These are phyloP conservation scores for Marsdenia floribunda DNA, from an alignment of 257 asterid species.

Conservation along the genomic window DNA sequence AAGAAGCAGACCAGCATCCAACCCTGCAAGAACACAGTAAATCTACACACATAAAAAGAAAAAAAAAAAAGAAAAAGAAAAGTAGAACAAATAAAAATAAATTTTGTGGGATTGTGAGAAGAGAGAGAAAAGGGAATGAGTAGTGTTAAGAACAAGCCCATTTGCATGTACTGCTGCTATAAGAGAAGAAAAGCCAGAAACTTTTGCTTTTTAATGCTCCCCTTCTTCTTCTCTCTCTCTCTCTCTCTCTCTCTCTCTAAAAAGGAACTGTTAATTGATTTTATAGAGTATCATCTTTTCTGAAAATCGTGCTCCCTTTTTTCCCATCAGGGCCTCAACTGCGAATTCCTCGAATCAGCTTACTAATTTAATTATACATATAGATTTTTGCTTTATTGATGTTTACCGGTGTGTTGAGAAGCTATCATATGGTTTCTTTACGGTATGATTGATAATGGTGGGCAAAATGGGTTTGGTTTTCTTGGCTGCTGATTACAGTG, in stretches of 20 bases:
- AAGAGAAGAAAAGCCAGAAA: conserved; percentile 30
- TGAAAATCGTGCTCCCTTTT: conserved; percentile 41
- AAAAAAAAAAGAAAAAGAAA: background rate
- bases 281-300: conserved; percentile 26
- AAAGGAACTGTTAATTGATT: conserved; percentile 5
- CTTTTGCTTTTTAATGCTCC: conserved; percentile 54
- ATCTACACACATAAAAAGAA: background rate
- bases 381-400: conserved; percentile 28
- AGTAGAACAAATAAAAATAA: background rate
- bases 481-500: conserved; percentile 17
- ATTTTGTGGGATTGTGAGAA: background rate
- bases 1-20: background rate
- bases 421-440: conserved; percentile 11
- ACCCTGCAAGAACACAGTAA: background rate
- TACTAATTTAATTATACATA: background rate
- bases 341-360: conserved; percentile 6
- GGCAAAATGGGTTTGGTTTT: conserved; percentile 11
- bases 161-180: conserved; percentile 10
- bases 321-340: conserved; percentile 17
- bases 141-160: conserved; percentile 15
- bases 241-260: conserved; percentile 12
- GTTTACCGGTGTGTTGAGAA: conserved; percentile 7
- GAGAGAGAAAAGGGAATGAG: background rate
- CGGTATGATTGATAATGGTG: conserved; percentile 20
- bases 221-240: conserved; percentile 1